A percentile compares a stretch with the other conserved stretches of the same genome.
phyloP scores from a whole-genome alignment of 2,329 filamentous ascomycete genomes.

The Shiraia bambusicola region DNA sequence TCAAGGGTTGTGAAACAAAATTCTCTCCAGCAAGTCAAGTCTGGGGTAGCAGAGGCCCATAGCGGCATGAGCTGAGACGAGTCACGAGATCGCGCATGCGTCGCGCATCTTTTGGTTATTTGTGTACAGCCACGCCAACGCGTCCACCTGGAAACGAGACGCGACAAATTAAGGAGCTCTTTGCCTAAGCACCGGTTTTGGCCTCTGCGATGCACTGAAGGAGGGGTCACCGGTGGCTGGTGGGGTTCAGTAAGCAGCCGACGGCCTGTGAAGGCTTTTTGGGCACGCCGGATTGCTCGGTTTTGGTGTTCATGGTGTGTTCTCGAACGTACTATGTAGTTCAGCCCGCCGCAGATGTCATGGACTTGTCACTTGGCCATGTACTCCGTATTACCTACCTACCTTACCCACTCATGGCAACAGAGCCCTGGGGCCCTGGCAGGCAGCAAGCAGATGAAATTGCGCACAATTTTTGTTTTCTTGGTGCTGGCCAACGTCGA shows the following conservation, averaged over 20 bases:
- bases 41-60: conserved; percentile 29
- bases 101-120: conserved; percentile 26
- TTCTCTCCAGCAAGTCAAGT: conserved; percentile 26
- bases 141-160: conserved; percentile 38
- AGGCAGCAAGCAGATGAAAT: conserved; percentile 3
- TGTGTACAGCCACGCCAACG: conserved; percentile 36
- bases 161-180: conserved; percentile 25
- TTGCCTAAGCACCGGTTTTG: conserved; percentile 33
- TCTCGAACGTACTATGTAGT: conserved; percentile 34
- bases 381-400: conserved; percentile 28
- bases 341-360: conserved; percentile 31
- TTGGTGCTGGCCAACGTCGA: conserved; percentile 3
- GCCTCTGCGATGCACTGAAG: conserved; percentile 33
- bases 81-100: conserved; percentile 40
- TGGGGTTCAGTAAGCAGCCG: conserved; percentile 31
- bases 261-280: conserved; percentile 38
- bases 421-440: neutral
- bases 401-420: conserved; percentile 10
- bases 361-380: conserved; percentile 30
- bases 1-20: conserved; percentile 37
- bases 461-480: conserved; percentile 5
- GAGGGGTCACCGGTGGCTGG: conserved; percentile 40
- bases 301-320: conserved; percentile 22
- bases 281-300: conserved; percentile 24
- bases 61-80: conserved; percentile 9